Evolutionary conservation across 805 yeast species (phyloP), one percentile per base, ranked within the genome.

Genomic region (Ogataea pignaliae): DNA sequence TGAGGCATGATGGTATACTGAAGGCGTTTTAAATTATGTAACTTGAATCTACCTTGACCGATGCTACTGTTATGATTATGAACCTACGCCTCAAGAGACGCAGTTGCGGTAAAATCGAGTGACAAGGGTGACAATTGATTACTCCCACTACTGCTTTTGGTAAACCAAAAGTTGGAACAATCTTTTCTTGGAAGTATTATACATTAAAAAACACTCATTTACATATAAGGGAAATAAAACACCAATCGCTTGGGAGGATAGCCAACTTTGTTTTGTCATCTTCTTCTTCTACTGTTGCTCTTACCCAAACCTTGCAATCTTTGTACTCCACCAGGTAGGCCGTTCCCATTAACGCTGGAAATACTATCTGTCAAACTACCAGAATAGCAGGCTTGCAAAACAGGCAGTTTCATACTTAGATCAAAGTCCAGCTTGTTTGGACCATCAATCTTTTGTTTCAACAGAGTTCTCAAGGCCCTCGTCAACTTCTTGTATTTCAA

Each of bases 331-430:
- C 52, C 51, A 18, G 45, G 43, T 13, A 42, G 49, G 14, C 18
- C n/a, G 9, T 43, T 42, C 14, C 42, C 36, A 18, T 42, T 45
- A 7, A 48, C 43, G 36, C 41, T 39, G 29, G 50, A 46, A 37
- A 52, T 43, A 12, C 73, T 66, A 2, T 86, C 85, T 1, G 97
- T 97, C 56, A 90, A 71, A 1, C 84, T 74, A 38, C 97, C 97
- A 32, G 76, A 67, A 57, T 87, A 89, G 51, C 83, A 87, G 18
- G 81, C 76, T 58, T 80, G 80, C 44, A 85, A 71, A 0, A 85
- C 82, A 1, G 96, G 95, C 38, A 90, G 21, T 54, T 65, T 48
- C 55, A 61, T 6, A 59, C 62, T 51, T 44, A 73, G 50, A 46
- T 73, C 50, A 39, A 71, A 35, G 43, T 57, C 68, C 69, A 69